These are phyloP conservation scores for Fusarium anthophilum DNA, from an alignment of 2,329 filamentous ascomycete species.

Conservation along the genomic window DNA sequence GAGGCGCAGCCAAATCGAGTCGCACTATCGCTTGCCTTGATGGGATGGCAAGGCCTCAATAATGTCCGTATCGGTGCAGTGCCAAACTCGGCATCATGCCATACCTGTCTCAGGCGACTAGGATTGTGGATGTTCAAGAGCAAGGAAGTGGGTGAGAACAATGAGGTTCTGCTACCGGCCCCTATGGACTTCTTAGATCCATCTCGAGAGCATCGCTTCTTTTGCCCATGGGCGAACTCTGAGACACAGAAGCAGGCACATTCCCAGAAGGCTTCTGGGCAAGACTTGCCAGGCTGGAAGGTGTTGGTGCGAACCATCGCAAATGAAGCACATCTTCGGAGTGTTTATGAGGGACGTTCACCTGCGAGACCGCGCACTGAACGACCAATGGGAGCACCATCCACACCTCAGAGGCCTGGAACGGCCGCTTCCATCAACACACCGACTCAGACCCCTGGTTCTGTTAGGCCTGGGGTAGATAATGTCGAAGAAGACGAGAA, in stretches of 20 bases:
- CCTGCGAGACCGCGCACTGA: conserved; percentile 21
- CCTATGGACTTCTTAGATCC: conserved; percentile 75
- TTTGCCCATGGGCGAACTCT: conserved; percentile 81
- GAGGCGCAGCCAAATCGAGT: conserved; percentile 60
- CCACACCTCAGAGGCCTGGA: conserved; percentile 35
- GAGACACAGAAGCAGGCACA: conserved; percentile 62
- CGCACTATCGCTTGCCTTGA: conserved; percentile 74
- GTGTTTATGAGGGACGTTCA: conserved; percentile 46
- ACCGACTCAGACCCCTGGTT: conserved; percentile 24
- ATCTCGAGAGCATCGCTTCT: conserved; percentile 79
- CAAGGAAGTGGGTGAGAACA: conserved; percentile 69
- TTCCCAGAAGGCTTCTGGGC: conserved; percentile 47
- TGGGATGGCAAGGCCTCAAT: conserved; percentile 78
- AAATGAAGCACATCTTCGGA: conserved; percentile 66
- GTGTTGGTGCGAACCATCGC: conserved; percentile 63
- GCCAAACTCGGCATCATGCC: conserved; percentile 80
- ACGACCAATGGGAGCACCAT: conserved; percentile 22
- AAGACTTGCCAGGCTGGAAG: conserved; percentile 63
- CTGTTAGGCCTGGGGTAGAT: conserved; percentile 13
- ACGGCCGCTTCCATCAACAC: conserved; percentile 24
- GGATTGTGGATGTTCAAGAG: conserved; percentile 95
- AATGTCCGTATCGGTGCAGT: conserved; percentile 66
- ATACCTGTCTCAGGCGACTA: conserved; percentile 85
- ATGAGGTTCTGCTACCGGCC: conserved; percentile 64
- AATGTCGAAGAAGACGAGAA: conserved; percentile 53